Percentiles rank a stretch among this genome's conserved stretches.
phyloP scores from a whole-genome alignment of 805 yeast genomes.

The Metschnikowia picachoensis region DNA sequence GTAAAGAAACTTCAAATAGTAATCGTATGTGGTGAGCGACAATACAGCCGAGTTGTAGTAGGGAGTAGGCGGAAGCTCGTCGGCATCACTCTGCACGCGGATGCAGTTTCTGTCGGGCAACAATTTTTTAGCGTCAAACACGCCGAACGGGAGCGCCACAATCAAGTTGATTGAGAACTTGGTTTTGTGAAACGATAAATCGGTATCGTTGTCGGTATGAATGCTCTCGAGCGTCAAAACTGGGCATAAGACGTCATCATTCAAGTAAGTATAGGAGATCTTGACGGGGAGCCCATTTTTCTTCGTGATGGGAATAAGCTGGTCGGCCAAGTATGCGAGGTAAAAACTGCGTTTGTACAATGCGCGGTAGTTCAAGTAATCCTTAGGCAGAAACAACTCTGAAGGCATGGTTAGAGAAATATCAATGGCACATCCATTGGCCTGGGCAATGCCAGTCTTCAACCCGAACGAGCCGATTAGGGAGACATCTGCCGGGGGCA shows the following conservation, averaged over 20 bases:
- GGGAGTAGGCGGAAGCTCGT: conserved; percentile 71
- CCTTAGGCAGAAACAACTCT: conserved; percentile 74
- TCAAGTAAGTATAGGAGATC: conserved; percentile 58
- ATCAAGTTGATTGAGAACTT: conserved; percentile 69
- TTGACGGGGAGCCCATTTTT: conserved; percentile 59
- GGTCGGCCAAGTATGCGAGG: conserved; percentile 70
- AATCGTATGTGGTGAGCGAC: conserved; percentile 62
- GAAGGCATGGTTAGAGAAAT: conserved; percentile 80
- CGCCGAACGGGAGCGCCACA: conserved; percentile 65
- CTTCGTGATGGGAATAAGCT: conserved; percentile 50
- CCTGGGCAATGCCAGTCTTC: conserved; percentile 69
- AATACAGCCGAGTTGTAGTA: conserved; percentile 79
- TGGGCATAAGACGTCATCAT: conserved; percentile 78
- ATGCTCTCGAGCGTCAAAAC: conserved; percentile 60
- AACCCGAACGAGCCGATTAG: conserved; percentile 88
- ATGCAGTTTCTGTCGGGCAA: conserved; percentile 79
- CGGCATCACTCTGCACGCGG: conserved; percentile 52
- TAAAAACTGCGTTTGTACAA: conserved; percentile 87
- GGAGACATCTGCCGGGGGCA: conserved; percentile 68
- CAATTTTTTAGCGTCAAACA: conserved; percentile 72
- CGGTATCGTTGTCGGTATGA: conserved; percentile 45
- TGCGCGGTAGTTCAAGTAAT: conserved; percentile 84
- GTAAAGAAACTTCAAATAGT: conserved; percentile 71
- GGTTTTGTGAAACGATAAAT: conserved; percentile 57
- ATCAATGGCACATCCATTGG: conserved; percentile 67